phyloP scores from a whole-genome alignment of 768 basidiomycete species.

The Trametes cingulata region DNA sequence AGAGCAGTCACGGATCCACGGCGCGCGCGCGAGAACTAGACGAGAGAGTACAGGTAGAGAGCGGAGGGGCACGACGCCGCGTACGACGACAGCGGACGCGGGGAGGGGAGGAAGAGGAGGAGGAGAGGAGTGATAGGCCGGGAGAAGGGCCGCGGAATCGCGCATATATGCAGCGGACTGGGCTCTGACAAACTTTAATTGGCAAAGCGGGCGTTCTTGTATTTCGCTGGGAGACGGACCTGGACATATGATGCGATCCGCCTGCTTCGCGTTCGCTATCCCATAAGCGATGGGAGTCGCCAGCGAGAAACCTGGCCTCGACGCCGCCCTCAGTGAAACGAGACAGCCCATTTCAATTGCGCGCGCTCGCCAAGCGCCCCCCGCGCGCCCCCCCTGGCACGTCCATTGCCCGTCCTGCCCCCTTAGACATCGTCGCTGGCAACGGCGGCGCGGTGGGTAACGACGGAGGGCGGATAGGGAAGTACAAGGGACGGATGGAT shows the following conservation, averaged over 20 bases:
- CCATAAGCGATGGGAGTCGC: slow-evolving; percentile 14
- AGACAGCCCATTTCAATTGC: not conserved
- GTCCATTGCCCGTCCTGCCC: not conserved
- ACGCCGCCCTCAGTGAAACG: not conserved
- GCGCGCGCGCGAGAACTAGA: slow-evolving; percentile 6
- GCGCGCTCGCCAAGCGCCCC: not conserved
- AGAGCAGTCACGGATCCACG: slow-evolving; percentile 21
- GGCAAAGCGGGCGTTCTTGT: slow-evolving; percentile 16
- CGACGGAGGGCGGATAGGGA: not conserved
- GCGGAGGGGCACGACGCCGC: slow-evolving; percentile 1
- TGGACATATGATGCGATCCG: slow-evolving; percentile 17
- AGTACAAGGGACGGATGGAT: slow-evolving; percentile 17
- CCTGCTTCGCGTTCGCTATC: slow-evolving; percentile 8
- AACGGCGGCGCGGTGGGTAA: not conserved
- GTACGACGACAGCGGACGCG: not conserved
- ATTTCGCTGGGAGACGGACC: slow-evolving; percentile 8
- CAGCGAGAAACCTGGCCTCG: not conserved
- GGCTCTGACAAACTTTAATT: slow-evolving; percentile 20
- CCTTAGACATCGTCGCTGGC: not conserved
- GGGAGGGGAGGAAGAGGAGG: not conserved
- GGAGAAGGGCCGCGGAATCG: not conserved
- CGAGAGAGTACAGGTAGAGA: slow-evolving; percentile 5
- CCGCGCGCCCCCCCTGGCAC: not conserved
- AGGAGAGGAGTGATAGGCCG: not conserved
- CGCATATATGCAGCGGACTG: slow-evolving; percentile 1